Percentiles rank a stretch among this genome's conserved stretches.
phyloP scores from a whole-genome alignment of 2,329 filamentous ascomycete species.

The Lizonia empirigonia region DNA sequence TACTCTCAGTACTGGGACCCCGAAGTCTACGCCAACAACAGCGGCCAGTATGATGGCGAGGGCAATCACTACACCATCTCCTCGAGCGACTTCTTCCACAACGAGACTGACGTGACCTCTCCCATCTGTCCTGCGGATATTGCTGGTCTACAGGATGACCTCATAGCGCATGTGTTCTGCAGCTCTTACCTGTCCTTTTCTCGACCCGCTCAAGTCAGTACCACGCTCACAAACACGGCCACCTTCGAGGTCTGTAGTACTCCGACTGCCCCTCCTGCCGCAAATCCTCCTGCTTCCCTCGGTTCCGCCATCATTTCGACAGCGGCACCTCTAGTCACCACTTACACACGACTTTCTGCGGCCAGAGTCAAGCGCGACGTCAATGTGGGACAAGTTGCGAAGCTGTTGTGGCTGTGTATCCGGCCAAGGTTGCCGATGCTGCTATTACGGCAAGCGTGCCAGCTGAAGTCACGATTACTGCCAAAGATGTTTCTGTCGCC shows the following conservation, averaged over 20 bases:
- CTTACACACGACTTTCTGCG: too few relatives aligned
- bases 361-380: not conserved
- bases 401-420: not conserved
- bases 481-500: not conserved
- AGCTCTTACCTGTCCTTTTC: not conserved
- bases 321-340: too few relatives aligned
- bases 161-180: not conserved
- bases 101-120: not conserved
- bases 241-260: not conserved
- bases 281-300: not conserved
- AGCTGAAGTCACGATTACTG: not conserved
- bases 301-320: too few relatives aligned
- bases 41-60: not conserved
- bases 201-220: not conserved
- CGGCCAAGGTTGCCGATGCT: not conserved
- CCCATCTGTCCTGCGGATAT: constrained; percentile 2
- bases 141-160: not conserved
- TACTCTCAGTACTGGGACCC: constrained; percentile 22
- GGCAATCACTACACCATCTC: constrained; percentile 6
- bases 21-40: not conserved
- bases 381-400: not conserved
- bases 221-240: not conserved
- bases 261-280: not conserved
- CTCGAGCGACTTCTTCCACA: constrained; percentile 1
- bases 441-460: not conserved